Base-by-base conservation (phyloP, 305 asterid genomes). In the Plantago rigida region DNA sequence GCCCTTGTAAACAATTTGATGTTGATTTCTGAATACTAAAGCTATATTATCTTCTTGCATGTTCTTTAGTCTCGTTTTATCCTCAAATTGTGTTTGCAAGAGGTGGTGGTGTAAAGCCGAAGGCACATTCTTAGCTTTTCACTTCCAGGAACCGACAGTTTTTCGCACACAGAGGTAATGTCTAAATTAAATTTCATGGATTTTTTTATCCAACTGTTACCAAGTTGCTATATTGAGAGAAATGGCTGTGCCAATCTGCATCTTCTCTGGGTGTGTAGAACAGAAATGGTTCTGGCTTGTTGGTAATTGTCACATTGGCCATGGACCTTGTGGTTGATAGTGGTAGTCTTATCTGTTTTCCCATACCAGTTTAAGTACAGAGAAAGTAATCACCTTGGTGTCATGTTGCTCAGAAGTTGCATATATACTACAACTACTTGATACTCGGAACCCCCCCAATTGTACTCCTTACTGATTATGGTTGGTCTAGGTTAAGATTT, bases 31-130 rank as follows among this genome's bases (percentile, higher is more conserved):
- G 64, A 73, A 73, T 78, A 63, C 60, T 67, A 73, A 62, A 62
- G 50, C 65, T 66, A 48, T 62, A 36, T 75, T 73, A 64, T 59
- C 71, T 78, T 60, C 56, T 51, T 59, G 31, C 44, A 5, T 62
- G 1, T 56, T 68, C 29, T 65, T 68, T 39, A 15, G 9, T 9
- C 36, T 19, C 9, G 14, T 42, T 13, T 53, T n/a, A 73, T 74
- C 68, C 71, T 79, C 71, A 62, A 56, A 73, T 77, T 82, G 74
- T 81, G 77, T 76, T 79, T 81, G 90, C 87, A 81, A 81, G 87
- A 74, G 80, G 68, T 22, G 70, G 68, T 76, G 87, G 79, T 81
- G 74, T 79, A 71, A 73, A 75, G 82, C 66, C 68, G 83, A 75
- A 68, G 74, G 82, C 67, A 69, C 71, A 59, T 78, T 77, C 75